These are phyloP conservation scores for Penicillium ucsense DNA, from an alignment of 495 filamentous ascomycete species.

Conservation along the genomic window DNA sequence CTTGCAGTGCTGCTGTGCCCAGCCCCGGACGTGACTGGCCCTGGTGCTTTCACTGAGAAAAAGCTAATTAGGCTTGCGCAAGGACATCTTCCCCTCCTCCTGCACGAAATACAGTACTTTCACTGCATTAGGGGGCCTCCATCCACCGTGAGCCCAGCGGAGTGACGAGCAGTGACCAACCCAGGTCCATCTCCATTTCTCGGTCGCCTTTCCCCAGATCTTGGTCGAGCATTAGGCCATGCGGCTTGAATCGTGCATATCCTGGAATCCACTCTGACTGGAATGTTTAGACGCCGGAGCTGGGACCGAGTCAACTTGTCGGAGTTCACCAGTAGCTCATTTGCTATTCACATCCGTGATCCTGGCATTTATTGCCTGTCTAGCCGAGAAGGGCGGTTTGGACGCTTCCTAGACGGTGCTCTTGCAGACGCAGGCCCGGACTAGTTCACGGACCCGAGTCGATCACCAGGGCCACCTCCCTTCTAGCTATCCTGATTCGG, in stretches of 20 bases:
- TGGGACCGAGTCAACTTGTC: conserved; percentile 29
- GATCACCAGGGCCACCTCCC: not conserved
- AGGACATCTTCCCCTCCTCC: too few relatives aligned
- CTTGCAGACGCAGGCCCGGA: conserved; percentile 8
- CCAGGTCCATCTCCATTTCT: not conserved
- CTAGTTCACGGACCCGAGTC: not conserved
- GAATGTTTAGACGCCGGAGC: conserved; percentile 28
- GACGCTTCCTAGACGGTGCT: conserved; percentile 15
- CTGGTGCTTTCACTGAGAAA: too few relatives aligned
- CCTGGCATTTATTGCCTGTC: conserved; percentile 25
- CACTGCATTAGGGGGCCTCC: too few relatives aligned
- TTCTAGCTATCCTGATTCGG: too few relatives aligned
- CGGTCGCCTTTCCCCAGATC: not conserved
- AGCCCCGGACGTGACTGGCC: too few relatives aligned
- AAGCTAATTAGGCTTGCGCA: too few relatives aligned
- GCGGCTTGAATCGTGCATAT: conserved; percentile 15
- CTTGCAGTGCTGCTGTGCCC: too few relatives aligned
- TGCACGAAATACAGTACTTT: too few relatives aligned
- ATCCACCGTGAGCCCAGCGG: too few relatives aligned
- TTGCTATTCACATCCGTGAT: not conserved
- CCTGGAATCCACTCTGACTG: conserved; percentile 16
- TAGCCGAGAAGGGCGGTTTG: conserved; percentile 22
- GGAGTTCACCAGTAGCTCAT: conserved; percentile 16
- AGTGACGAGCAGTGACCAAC: not conserved
- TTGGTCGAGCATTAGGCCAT: not conserved